Conservation (phyloP, 768 basidiomycete species). For the Suillus cothurnatus region DNA sequence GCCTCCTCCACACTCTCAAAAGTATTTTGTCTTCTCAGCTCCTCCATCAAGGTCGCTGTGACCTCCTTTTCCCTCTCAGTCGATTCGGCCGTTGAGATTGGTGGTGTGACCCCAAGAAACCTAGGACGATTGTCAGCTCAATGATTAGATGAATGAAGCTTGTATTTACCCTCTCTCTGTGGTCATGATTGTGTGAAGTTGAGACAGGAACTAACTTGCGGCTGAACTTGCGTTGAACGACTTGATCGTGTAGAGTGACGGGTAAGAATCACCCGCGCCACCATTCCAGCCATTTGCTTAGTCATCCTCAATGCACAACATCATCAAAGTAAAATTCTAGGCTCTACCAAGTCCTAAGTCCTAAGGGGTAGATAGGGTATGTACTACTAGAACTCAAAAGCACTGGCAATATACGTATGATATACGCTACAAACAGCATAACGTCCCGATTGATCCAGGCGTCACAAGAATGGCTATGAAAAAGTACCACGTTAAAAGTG, state of each 20-base stretch:
- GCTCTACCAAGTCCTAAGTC: background rate
- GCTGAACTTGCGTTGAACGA: constrained; percentile 13
- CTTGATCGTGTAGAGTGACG: constrained; percentile 8
- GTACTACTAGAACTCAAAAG: background rate
- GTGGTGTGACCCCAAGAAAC: constrained; percentile 82
- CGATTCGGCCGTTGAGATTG: constrained; percentile 78
- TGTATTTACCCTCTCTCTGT: constrained; percentile 43
- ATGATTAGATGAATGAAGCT: constrained; percentile 14
- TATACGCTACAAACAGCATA: background rate
- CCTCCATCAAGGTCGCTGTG: constrained; percentile 84
- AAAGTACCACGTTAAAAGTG: background rate
- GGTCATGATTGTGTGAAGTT: constrained; percentile 32
- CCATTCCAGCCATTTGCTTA: constrained; percentile 5
- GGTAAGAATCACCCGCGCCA: constrained; percentile 5
- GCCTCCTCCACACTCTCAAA: constrained; percentile 92
- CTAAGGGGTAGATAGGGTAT: constrained; percentile 1
- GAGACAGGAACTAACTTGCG: constrained; percentile 5
- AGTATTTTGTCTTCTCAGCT: constrained; percentile 80
- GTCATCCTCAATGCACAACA: background rate
- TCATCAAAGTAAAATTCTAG: background rate
- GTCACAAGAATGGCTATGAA: background rate
- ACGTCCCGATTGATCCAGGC: background rate
- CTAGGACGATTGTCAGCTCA: constrained; percentile 38
- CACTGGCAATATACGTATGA: background rate
- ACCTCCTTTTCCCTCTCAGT: constrained; percentile 81